Evolutionary conservation across 2,329 filamentous ascomycete species (phyloP), one percentile per base, ranked within the genome.

Genomic region (Xylaria sp.): DNA sequence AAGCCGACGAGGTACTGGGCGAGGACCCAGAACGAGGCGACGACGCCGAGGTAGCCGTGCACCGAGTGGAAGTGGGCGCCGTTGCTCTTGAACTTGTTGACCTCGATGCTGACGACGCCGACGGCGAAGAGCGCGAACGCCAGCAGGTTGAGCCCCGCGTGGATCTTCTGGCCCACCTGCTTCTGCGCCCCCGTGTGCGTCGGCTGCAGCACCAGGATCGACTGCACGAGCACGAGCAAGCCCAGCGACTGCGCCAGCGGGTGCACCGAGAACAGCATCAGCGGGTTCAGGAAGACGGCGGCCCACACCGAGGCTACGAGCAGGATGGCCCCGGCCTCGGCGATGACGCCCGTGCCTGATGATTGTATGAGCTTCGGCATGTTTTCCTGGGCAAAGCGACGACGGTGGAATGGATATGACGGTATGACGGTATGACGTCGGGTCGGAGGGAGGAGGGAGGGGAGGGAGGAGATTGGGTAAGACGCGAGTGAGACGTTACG

Each of bases 211-310:
- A 94, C 77, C 48, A 97, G 85, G 61, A 92, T 85, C 50, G 88
- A 88, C 78, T 97, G 88, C 17, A 89, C 82, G 65, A 94, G 79
- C 53, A 91, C 79, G 58, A 96, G 79, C 54, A 96, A 72, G 44
- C 86, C 92, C 52, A 88, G 61, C 9, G 77, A 79, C 74, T 83
- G 79, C 54, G 87, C 77, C 69, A 97, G 86, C 7, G 93, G 93
- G 72, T 97, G 93, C 7, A 88, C 85, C 17, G 91, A 92, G 81
- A 97, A 96, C 64, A 96, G 85, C 38, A 90, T 89, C 57, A 95
- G 69, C 24, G 69, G 69, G 50, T 87, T 79, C 39, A 85, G 82
- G 68, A 96, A 84, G 60, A 97, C 83, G 51, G 83, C 83, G 42
- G 84, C 83, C 91, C 91, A 96, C 61, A 96, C 80, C 52, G 93